Evolutionary conservation across 306 rosid genomes (phyloP), one percentile per base, ranked within the genome.

Genomic region (Trichosanthes cucumerina): DNA sequence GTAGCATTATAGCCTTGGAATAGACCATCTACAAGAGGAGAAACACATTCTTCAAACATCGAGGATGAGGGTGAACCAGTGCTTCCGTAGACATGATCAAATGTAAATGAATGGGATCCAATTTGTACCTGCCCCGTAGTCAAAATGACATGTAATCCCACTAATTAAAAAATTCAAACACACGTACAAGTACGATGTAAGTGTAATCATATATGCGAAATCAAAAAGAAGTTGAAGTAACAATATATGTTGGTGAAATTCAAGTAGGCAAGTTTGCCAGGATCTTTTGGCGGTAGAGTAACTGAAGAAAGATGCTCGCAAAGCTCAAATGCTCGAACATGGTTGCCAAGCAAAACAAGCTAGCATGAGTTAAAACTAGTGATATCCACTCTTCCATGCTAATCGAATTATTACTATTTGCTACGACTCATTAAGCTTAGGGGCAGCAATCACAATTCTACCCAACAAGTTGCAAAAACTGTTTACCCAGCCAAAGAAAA

Each of bases 1-100:
- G 99, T 96, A 31, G 98, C 99, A 88, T 96, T 96, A 82, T 96
- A 96, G 87, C 99, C 99, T 85, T 93, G 99, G 85, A 96, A 96
- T 80, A 96, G 85, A 49, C 97, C 99, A 82, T 96, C 97, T 54
- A 96, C 93, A 38, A 96, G 94, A 24, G 98, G 87, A 85, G 91
- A 87, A 75, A 88, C 87, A 73, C 99, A 93, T 73, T 96, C 98
- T 60, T 91, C 96, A 82, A 91, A 96, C 97, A 96, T 93, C 80
- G 82, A 78, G 76, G 90, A 85, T 23, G 98, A 87, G 74, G 96
- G 93, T 64, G 97, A 87, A 81, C 96, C 89, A 0, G 97, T 88
- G 89, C 94, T 96, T 83, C 99, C 99, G 36, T 96, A 96, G 60
- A 96, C 98, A 84, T 93, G 97, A 87, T 96, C 99, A 44, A 96